phyloP scores from a whole-genome alignment of 1,284 basidiomycete species.

The Rhizoctonia solani region DNA sequence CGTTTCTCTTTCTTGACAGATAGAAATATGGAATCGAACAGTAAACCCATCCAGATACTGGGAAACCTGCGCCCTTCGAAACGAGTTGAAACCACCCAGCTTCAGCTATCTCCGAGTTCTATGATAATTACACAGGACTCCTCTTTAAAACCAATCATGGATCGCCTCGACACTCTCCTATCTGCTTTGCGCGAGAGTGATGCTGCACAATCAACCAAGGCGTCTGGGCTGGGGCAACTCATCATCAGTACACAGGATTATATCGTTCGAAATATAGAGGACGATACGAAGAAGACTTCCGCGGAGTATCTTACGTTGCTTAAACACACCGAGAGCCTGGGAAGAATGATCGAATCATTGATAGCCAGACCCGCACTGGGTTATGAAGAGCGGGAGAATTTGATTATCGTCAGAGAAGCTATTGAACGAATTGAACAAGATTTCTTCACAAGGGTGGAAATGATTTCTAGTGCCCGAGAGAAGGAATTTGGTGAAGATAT shows the following conservation, averaged over 20 bases:
- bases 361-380: not conserved
- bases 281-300: not conserved
- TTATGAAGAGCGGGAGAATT: not conserved
- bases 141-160: not conserved
- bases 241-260: conserved; percentile 8
- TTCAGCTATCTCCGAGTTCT: not conserved
- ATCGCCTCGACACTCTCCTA: not conserved
- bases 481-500: not conserved
- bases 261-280: conserved; percentile 19
- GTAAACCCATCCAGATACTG: not conserved
- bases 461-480: not conserved
- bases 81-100: not conserved
- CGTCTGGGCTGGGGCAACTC: conserved; percentile 28
- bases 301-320: not conserved
- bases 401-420: not conserved
- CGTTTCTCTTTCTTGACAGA: too few species aligned
- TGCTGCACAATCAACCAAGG: conserved; percentile 24
- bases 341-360: not conserved
- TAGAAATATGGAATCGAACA: not conserved
- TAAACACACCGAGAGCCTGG: not conserved
- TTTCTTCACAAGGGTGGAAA: not conserved
- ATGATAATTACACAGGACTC: not conserved
- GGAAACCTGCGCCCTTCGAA: conserved; percentile 5
- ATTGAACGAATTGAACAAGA: not conserved
- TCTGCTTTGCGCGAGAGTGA: conserved; percentile 17